Evolutionary conservation across 2,329 filamentous ascomycete genomes (phyloP), one percentile per base, ranked within the genome.

Genomic region (Monosporascus sp.): DNA sequence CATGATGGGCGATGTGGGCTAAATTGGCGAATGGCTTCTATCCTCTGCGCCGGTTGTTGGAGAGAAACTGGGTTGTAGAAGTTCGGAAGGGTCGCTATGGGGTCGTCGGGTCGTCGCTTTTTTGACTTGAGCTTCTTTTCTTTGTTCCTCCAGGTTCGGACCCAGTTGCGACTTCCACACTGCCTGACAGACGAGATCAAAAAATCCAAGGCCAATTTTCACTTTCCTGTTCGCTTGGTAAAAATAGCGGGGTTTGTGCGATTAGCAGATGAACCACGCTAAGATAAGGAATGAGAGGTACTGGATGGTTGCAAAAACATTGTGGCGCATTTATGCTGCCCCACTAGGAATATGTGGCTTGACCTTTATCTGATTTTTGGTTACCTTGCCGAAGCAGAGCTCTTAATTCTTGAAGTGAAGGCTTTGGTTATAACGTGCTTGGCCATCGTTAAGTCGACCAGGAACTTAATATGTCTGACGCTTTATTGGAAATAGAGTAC

Each of bases 1-100:
- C 91, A 96, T 96, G 75, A 68, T 91, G 82, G 74, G 76, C 73
- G 62, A 52, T 61, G 48, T 48, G 60, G 59, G 57, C 52, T n/a
- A n/a, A 31, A 31, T 31, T 14, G 9, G 3, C 27, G 9, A 31
- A 31, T 11, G 27, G 27, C 9, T 14, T 14, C 27, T 31, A 31
- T 14, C 27, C 27, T 31, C 8, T 31, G 27, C 1, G 9, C 27
- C 27, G 46, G 22, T 57, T 56, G 58, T 51, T 52, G 55, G 43
- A 43, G 53, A 52, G 50, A 52, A 31, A 14, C 9, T 31, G 50
- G 52, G 9, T 37, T 37, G 51, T 53, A 50, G 41, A 11, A 26
- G 19, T 24, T 17, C 43, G 41, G 47, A 37, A 31, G 27, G 17
- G 11, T 37, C 20, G 19, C 31, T 37, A 14, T 44, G n/a, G 37